Evolutionary conservation across 139 green algal species (phyloP), one percentile per base, ranked within the genome.

Genomic region (Volvox reticuliferus): DNA sequence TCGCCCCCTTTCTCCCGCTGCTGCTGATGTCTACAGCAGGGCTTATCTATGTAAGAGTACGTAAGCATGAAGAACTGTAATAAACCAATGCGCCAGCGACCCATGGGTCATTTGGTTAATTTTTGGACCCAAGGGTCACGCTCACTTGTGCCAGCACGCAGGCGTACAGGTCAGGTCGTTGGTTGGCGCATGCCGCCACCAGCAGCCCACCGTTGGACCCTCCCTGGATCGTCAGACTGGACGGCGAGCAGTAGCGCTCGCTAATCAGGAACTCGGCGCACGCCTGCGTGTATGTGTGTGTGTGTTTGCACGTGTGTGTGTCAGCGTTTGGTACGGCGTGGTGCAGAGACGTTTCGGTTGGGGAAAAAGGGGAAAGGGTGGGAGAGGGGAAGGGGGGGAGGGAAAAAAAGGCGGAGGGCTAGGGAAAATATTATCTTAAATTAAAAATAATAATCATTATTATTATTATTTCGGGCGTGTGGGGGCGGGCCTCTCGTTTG

Each of bases 201-300:
- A 99, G 95, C 89, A 99, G 93, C 24, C 97, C 97, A 36, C 97
- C 97, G 89, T 99, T 99, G 77, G 93, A 97, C 73, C 97, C 97
- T 0, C 97, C 97, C 93, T 98, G 94, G 71, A 99, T 99, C 87
- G 90, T 91, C 1, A 93, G 81, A 0, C 12, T 63, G 86, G 73
- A 21, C 71, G 86, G 86, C 2, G 86, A 90, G 75, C 61, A 79
- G 87, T 91, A 84, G 76, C 77, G 30, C 55, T 50, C 33, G 55
- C 2, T 16, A 63, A 91, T 86, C 21, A 91, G 77, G 87, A 85
- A 91, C 79, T 89, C 85, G 36, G 85, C 85, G 69, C 37, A 71
- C 28, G 85, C 85, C 85, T 89, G 68, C 35, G 36, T 3, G 22
- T 21, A 16, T 30, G 77, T 28, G 77, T 55, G 44, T 30, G 77